Conservation (phyloP, 169 alveolate species). For the Theileria sp. region DNA sequence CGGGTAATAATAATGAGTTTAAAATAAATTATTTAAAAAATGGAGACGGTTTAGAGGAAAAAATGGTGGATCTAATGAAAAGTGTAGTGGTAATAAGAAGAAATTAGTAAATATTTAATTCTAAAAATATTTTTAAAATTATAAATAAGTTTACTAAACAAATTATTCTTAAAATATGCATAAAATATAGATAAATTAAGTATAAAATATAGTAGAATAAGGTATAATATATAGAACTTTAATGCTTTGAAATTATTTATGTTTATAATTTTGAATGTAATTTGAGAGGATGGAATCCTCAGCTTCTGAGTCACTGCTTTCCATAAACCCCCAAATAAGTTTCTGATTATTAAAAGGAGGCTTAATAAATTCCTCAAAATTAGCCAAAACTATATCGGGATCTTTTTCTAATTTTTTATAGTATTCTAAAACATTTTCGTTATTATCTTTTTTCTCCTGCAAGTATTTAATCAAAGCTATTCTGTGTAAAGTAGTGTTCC, state of each 20-base stretch:
- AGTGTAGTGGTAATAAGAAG: neutral
- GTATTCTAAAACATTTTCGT: slow-evolving; percentile 35
- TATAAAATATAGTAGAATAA: no score
- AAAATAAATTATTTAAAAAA: no score
- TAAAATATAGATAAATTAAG: neutral
- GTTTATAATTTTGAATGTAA: neutral
- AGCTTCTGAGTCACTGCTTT: slow-evolving; percentile 57
- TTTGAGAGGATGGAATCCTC: slow-evolving; percentile 25
- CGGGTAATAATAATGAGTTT: neutral
- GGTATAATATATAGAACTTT: no score
- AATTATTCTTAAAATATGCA: no score
- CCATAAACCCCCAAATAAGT: slow-evolving; percentile 66
- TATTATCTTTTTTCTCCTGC: slow-evolving; percentile 36
- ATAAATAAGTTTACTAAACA: no score
- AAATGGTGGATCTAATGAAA: neutral
- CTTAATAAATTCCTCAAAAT: slow-evolving; percentile 78
- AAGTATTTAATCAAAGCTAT: slow-evolving; percentile 53
- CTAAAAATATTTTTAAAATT: neutral
- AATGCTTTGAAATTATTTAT: neutral
- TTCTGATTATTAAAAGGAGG: slow-evolving; percentile 63
- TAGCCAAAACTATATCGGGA: slow-evolving; percentile 61
- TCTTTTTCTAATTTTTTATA: slow-evolving; percentile 22
- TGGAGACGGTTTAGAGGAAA: neutral
- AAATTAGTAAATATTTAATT: neutral
- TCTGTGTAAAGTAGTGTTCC: slow-evolving; percentile 56